phyloP scores from a whole-genome alignment of 1,284 basidiomycete species.

The Wallemia mellicola region DNA sequence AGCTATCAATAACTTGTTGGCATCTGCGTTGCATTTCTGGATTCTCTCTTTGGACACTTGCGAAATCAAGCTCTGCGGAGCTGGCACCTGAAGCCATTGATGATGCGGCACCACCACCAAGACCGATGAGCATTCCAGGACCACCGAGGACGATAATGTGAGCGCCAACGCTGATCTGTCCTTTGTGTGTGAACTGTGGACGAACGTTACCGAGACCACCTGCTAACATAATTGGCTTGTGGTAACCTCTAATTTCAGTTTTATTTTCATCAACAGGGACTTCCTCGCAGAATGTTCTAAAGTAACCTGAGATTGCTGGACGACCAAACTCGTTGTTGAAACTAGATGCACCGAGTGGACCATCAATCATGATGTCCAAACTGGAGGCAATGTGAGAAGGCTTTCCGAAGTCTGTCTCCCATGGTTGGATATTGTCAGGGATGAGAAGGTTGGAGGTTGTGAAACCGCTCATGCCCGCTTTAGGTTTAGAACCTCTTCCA shows the following conservation, averaged over 20 bases:
- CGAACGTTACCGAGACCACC: constrained; percentile 85
- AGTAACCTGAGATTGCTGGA: constrained; percentile 51
- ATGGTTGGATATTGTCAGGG: constrained; percentile 57
- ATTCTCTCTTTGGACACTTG: constrained; percentile 89
- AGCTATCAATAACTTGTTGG: constrained; percentile 90
- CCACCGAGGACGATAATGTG: constrained; percentile 87
- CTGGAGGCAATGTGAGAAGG: constrained; percentile 76
- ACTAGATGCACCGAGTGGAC: constrained; percentile 70
- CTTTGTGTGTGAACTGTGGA: constrained; percentile 45
- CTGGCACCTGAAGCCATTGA: constrained; percentile 67
- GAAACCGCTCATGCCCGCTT: constrained; percentile 80
- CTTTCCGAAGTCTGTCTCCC: constrained; percentile 72
- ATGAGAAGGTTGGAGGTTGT: constrained; percentile 84
- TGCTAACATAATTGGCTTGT: constrained; percentile 99
- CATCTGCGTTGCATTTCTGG: constrained; percentile 92
- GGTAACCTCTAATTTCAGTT: constrained; percentile 64
- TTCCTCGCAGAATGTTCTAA: constrained; percentile 58
- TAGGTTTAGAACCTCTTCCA: constrained; percentile 78
- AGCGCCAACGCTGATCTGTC: constrained; percentile 38
- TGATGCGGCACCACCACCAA: constrained; percentile 84
- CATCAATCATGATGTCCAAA: constrained; percentile 90
- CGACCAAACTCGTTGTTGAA: constrained; percentile 99
- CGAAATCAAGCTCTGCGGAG: constrained; percentile 80
- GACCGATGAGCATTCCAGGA: constrained; percentile 81
- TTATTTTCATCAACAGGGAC: constrained; percentile 20